phyloP scores from a whole-genome alignment of 2,329 filamentous ascomycete species.

The Aschersonia sp. region DNA sequence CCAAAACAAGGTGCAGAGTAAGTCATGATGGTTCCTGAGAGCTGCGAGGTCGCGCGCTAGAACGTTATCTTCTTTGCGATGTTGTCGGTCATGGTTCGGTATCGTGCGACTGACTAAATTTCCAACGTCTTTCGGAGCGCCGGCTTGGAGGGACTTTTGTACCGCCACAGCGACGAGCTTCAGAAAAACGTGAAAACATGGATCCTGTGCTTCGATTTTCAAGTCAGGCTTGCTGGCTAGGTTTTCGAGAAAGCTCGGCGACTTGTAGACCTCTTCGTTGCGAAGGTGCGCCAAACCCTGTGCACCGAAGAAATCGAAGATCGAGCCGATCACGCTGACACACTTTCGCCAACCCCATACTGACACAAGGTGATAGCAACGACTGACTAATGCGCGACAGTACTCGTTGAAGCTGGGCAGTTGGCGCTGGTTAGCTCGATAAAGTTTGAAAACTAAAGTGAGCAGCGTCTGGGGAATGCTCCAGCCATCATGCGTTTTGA shows the following conservation, averaged over 20 bases:
- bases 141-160: conserved; percentile 30
- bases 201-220: conserved; percentile 37
- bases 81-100: conserved; percentile 52
- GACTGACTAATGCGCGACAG: conserved; percentile 40
- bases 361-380: conserved; percentile 48
- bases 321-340: conserved; percentile 39
- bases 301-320: conserved; percentile 56
- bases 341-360: conserved; percentile 53
- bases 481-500: conserved; percentile 39
- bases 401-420: conserved; percentile 51
- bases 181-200: conserved; percentile 53
- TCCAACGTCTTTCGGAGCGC: conserved; percentile 39
- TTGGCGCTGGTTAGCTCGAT: conserved; percentile 39
- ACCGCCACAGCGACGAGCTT: conserved; percentile 48
- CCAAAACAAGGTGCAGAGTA: conserved; percentile 54
- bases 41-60: conserved; percentile 47
- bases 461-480: conserved; percentile 40
- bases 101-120: conserved; percentile 48
- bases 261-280: conserved; percentile 49
- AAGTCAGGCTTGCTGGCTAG: conserved; percentile 32
- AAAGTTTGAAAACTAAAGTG: conserved; percentile 42
- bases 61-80: conserved; percentile 46
- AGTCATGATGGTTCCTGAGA: conserved; percentile 53
- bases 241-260: conserved; percentile 45
- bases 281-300: conserved; percentile 47